Conservation (phyloP, 306 rosid genomes). For the Trichosanthes truncata region DNA sequence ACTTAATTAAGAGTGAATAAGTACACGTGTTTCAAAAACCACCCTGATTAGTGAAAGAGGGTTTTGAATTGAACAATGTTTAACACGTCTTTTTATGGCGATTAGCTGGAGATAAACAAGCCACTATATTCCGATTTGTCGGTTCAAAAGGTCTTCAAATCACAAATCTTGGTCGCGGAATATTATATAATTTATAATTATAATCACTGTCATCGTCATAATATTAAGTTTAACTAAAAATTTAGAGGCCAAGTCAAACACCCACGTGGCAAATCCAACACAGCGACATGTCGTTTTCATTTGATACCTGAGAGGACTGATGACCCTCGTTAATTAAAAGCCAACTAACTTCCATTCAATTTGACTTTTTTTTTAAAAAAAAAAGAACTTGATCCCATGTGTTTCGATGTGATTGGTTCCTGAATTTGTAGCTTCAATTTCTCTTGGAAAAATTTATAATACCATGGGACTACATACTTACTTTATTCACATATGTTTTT, state of each 20-base stretch:
- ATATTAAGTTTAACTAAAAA: background rate
- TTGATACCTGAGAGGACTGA: background rate
- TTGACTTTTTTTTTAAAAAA: background rate
- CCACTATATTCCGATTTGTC: background rate
- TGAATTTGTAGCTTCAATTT: background rate
- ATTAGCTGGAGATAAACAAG: background rate
- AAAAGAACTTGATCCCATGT: background rate
- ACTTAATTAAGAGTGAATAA: background rate
- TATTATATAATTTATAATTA: background rate
- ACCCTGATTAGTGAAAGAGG: conserved; percentile 42
- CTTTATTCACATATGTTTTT: no score
- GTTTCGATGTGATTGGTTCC: background rate
- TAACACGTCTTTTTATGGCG: background rate
- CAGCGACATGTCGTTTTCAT: background rate
- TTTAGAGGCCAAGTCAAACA: background rate
- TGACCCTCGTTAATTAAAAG: background rate
- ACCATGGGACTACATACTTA: no score
- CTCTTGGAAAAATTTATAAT: no score
- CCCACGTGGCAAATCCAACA: background rate
- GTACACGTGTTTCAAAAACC: conserved; percentile 34
- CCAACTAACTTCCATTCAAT: background rate
- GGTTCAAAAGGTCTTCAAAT: background rate
- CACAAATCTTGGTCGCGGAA: conserved; percentile 5
- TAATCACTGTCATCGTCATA: background rate
- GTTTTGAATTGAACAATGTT: background rate